Base-by-base conservation (phyloP, 495 filamentous ascomycete species). In the Tirmania nivea region DNA sequence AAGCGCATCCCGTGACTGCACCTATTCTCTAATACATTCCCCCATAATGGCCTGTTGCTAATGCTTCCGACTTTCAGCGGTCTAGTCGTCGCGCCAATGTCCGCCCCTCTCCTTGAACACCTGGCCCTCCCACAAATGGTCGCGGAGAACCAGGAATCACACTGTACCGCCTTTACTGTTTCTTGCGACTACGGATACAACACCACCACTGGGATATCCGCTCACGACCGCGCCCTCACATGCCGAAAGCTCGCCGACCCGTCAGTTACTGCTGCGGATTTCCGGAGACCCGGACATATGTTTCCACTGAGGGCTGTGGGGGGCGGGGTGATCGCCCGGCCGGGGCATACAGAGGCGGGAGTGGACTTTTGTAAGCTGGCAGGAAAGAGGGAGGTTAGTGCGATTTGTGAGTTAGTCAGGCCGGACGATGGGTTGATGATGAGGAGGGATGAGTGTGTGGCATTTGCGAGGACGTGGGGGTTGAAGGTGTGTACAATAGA, bases 401-500 rank as follows among this genome's bases (percentile, higher is more conserved):
- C 87, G 0, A 94, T 97, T 57, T 81, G 82, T 58, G 83, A 92
- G 68, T 63, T 94, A 56, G 82, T 94, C 20, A 61, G 51, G 34
- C 61, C 64, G 51, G 83, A 87, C 56, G 80, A 87, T 62, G 85
- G 86, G 1, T 71, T 77, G 51, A 97, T 96, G 90, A 83, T 95
- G 84, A 69, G 87, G 59, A 76, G 86, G 55, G 88, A 96, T 74
- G 82, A 75, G 4, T 96, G 90, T 65, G 71, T 97, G 63, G 73
- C 69, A 35, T 97, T 97, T 74, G 92, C 86, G 11, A 76, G 76
- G 67, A 78, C 73, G 65, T 96, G 84, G 81, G 87, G 86, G 10
- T 68, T 96, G 57, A 88, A 81, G 69, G 86, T 93, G 42, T 93
- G 88, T 67, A 96, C 90, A 8, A 96, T 97, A 69, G 88, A 87